These are phyloP conservation scores for Thielaviopsis cerberus DNA, from an alignment of 2,329 filamentous ascomycete species.

Conservation along the genomic window DNA sequence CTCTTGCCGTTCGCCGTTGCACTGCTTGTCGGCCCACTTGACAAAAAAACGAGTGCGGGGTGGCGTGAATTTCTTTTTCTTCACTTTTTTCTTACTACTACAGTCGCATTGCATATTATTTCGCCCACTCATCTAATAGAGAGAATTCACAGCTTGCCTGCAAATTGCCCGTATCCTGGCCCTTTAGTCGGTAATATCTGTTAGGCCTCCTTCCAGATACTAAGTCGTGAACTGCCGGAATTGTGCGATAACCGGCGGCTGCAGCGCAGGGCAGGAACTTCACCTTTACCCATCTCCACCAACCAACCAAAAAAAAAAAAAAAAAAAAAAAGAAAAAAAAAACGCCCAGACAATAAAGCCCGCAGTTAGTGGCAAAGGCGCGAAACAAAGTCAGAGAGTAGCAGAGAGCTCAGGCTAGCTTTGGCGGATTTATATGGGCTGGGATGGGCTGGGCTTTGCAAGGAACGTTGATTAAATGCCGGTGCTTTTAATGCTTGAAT, in stretches of 20 bases:
- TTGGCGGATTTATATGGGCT: background rate
- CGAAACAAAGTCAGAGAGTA: background rate
- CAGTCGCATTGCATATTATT: background rate
- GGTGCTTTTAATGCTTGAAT: background rate
- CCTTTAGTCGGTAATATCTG: background rate
- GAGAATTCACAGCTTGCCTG: too few relatives aligned
- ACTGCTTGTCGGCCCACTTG: background rate
- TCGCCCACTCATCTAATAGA: too few relatives aligned
- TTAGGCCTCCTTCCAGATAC: background rate
- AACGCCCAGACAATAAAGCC: background rate
- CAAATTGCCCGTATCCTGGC: too few relatives aligned
- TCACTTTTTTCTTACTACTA: too few relatives aligned
- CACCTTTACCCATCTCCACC: too few relatives aligned
- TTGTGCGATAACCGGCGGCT: background rate
- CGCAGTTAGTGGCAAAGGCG: background rate
- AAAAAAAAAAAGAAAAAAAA: background rate
- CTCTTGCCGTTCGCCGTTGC: background rate
- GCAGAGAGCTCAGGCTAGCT: background rate
- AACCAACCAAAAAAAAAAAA: background rate
- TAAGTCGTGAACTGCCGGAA: background rate
- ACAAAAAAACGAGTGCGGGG: background rate
- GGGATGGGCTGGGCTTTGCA: conserved; percentile 1
- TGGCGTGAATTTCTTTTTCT: background rate
- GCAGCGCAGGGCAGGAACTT: too few relatives aligned
- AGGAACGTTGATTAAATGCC: background rate